A percentile compares a stretch with the other conserved stretches of the same genome.
Evolutionary conservation across 345 rosid species (phyloP).

Genomic region (Heritiera littoralis): DNA sequence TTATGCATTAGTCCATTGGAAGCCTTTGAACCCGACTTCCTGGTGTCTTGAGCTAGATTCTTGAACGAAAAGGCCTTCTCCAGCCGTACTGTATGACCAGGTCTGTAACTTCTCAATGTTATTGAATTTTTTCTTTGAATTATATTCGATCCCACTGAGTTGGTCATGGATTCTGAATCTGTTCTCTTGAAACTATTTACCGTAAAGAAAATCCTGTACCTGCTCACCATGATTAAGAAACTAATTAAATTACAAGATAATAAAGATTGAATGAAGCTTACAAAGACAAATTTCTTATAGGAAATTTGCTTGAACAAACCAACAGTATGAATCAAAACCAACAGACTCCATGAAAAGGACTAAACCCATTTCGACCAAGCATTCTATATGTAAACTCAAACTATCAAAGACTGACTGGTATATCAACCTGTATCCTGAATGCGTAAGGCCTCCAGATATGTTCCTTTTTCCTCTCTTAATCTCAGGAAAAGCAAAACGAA

Average conservation of each 20-base stretch:
- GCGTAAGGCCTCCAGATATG: not conserved
- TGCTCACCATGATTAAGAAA: constrained; percentile 12
- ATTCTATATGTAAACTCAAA: no score
- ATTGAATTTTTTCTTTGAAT: constrained; percentile 29
- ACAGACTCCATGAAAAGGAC: not conserved
- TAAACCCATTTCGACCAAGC: not conserved
- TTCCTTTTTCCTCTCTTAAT: not conserved
- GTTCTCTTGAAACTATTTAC: constrained; percentile 37
- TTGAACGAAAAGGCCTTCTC: constrained; percentile 36
- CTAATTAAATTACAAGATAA: not conserved
- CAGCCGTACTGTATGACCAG: constrained; percentile 30
- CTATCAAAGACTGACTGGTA: not conserved
- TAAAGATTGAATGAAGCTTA: not conserved
- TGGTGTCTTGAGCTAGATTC: constrained; percentile 29
- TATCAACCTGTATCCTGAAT: constrained; percentile 3
- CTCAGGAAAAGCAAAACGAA: not conserved
- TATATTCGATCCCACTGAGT: constrained; percentile 14
- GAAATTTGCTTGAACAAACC: no score
- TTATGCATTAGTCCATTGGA: constrained; percentile 11
- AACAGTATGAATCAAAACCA: not conserved
- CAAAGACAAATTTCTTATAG: no score
- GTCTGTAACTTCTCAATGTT: constrained; percentile 36
- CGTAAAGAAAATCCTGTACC: not conserved
- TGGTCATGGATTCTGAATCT: constrained; percentile 37
- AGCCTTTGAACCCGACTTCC: not conserved